A percentile compares a stretch with the other conserved stretches of the same genome.
Evolutionary conservation across 345 rosid genomes (phyloP).

Genomic region (Syzygium grande): DNA sequence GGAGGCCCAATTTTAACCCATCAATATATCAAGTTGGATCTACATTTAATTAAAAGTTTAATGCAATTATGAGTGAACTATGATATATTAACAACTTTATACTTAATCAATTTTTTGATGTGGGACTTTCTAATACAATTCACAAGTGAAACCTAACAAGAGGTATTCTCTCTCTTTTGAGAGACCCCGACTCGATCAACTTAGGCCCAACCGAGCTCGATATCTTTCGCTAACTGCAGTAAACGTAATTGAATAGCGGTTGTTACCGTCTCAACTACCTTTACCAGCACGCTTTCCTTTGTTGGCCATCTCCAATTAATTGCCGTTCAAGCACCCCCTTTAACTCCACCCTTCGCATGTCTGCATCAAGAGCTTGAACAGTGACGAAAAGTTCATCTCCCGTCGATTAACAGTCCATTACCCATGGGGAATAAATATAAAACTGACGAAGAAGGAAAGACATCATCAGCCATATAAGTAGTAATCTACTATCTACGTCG

Average conservation of each 20-base stretch:
- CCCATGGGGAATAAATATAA: neutral
- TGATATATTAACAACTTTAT: neutral
- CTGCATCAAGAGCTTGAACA: neutral
- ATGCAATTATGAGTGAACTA: accelerated
- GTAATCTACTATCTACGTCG: neutral
- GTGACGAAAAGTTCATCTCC: neutral
- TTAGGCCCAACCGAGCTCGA: neutral
- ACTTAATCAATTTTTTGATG: too few relatives aligned
- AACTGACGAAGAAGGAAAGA: neutral
- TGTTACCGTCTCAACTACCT: neutral
- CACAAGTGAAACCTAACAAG: neutral
- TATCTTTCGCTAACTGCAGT: neutral
- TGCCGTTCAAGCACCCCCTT: neutral
- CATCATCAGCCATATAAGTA: neutral
- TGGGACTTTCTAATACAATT: neutral
- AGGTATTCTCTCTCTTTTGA: neutral
- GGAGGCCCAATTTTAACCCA: accelerated
- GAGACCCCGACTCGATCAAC: neutral
- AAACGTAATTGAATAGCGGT: neutral
- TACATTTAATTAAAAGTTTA: neutral
- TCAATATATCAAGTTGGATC: neutral
- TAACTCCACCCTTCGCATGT: neutral
- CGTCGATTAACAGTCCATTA: neutral
- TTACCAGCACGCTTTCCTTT: neutral
- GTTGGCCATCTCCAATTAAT: neutral